These are phyloP conservation scores for Rhododendron williamsianum DNA, from an alignment of 148 eudicot genomes.

Conservation along the genomic window DNA sequence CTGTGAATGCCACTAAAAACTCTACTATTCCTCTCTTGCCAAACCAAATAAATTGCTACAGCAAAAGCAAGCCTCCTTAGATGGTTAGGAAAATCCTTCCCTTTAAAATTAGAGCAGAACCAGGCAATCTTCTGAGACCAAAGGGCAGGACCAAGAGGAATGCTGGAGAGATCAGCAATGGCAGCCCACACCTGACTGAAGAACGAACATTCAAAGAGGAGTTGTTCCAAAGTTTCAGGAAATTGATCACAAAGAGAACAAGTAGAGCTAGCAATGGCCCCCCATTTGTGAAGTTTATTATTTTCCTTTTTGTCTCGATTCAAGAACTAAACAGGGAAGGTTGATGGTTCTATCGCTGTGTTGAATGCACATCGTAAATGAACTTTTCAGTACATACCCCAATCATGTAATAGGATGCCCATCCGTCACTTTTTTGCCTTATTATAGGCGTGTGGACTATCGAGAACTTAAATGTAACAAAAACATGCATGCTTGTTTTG, in stretches of 20 bases:
- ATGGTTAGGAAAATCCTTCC: too few species aligned
- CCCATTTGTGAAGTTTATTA: neutral
- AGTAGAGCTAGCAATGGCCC: neutral
- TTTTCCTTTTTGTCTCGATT: neutral
- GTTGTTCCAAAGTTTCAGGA: neutral
- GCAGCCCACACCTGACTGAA: too few species aligned
- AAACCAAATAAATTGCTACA: too few species aligned
- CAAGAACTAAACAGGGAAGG: neutral
- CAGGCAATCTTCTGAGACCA: too few species aligned
- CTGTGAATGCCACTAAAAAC: too few species aligned
- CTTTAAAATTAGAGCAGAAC: too few species aligned
- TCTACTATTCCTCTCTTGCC: too few species aligned
- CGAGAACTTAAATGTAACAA: neutral
- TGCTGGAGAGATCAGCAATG: too few species aligned
- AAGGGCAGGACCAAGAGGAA: too few species aligned
- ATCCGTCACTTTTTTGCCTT: neutral
- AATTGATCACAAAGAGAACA: neutral
- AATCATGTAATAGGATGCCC: neutral
- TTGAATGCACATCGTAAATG: neutral
- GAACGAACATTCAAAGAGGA: neutral
- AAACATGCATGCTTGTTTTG: neutral
- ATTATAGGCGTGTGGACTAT: neutral
- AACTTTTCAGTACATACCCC: neutral
- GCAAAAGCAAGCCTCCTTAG: too few species aligned
- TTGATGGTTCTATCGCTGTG: neutral